Evolutionary conservation across 352 stramenopile species (phyloP).

Genomic region (Phytophthora aleatoria): DNA sequence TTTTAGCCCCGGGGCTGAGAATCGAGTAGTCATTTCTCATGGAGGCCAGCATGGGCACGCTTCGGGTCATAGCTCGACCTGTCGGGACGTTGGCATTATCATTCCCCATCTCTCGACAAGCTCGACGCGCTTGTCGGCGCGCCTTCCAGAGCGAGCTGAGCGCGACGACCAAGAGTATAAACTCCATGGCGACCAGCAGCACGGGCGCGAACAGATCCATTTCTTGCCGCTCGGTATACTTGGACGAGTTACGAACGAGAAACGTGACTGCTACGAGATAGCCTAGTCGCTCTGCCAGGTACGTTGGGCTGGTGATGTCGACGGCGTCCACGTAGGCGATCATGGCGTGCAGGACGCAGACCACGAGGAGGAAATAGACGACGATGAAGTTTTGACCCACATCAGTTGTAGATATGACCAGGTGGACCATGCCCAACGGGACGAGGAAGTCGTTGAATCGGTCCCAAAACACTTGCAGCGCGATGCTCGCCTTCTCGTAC

Average conservation of each 20-base stretch:
- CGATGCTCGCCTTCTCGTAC: conserved; percentile 32
- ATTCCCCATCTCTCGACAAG: conserved; percentile 11
- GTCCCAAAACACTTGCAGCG: conserved; percentile 40
- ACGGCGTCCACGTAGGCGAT: conserved; percentile 37
- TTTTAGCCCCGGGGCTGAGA: conserved; percentile 11
- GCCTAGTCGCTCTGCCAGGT: conserved; percentile 29
- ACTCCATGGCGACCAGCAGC: conserved; percentile 28
- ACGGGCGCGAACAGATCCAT: conserved; percentile 33
- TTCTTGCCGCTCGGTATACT: conserved; percentile 25
- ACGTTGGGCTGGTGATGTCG: conserved; percentile 30
- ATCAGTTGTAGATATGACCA: conserved; percentile 31
- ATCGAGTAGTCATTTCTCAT: conserved; percentile 17
- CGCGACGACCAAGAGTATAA: conserved; percentile 20
- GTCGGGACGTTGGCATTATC: conserved; percentile 5
- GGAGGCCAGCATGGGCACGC: conserved; percentile 24
- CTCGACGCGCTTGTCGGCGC: neutral
- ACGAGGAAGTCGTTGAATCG: conserved; percentile 39
- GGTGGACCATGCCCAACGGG: conserved; percentile 33
- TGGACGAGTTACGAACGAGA: conserved; percentile 21
- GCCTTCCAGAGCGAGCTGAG: conserved; percentile 17
- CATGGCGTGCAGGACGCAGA: conserved; percentile 34
- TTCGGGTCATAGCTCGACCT: conserved; percentile 18
- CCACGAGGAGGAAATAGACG: conserved; percentile 33
- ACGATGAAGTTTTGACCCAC: conserved; percentile 31
- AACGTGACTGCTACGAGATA: conserved; percentile 35